Evolutionary conservation across 1,284 basidiomycete genomes (phyloP).

Genomic region (Sanghuangporus baumii): DNA sequence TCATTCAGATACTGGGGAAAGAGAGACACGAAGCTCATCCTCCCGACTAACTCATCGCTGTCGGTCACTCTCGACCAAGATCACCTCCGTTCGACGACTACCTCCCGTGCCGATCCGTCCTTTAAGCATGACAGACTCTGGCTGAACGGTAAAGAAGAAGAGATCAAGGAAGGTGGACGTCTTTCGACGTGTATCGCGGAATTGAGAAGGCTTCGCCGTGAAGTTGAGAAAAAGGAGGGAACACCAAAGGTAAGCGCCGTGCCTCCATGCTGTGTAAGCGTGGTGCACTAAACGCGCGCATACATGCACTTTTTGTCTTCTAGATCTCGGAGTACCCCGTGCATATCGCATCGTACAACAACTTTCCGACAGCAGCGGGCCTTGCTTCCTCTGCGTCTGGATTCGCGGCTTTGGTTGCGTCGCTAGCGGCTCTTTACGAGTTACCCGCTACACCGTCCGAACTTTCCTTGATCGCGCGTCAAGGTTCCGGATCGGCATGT

Average conservation of each 20-base stretch:
- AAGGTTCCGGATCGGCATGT: constrained; percentile 96
- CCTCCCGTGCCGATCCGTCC: constrained; percentile 77
- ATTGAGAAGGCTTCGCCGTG: constrained; percentile 74
- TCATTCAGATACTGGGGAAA: constrained; percentile 95
- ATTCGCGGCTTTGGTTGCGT: constrained; percentile 91
- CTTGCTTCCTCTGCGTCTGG: constrained; percentile 97
- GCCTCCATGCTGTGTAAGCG: neutral
- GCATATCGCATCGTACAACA: constrained; percentile 94
- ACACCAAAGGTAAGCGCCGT: constrained; percentile 57
- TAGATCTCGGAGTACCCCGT: constrained; percentile 72
- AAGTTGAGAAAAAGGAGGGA: constrained; percentile 66
- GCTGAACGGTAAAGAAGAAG: constrained; percentile 91
- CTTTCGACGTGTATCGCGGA: constrained; percentile 85
- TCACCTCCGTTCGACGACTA: constrained; percentile 91
- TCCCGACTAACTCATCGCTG: constrained; percentile 97
- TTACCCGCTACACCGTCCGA: constrained; percentile 63
- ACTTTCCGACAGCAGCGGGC: constrained; percentile 98
- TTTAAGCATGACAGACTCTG: constrained; percentile 83
- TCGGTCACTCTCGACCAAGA: constrained; percentile 97
- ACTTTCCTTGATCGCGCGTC: constrained; percentile 92
- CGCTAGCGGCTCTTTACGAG: constrained; percentile 82
- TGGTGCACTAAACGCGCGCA: neutral
- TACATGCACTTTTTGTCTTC: constrained; percentile 9
- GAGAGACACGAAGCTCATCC: constrained; percentile 89
- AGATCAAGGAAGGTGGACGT: constrained; percentile 78